Evolutionary conservation across 805 yeast species (phyloP).

Genomic region (Schwanniomyces occidentalis): DNA sequence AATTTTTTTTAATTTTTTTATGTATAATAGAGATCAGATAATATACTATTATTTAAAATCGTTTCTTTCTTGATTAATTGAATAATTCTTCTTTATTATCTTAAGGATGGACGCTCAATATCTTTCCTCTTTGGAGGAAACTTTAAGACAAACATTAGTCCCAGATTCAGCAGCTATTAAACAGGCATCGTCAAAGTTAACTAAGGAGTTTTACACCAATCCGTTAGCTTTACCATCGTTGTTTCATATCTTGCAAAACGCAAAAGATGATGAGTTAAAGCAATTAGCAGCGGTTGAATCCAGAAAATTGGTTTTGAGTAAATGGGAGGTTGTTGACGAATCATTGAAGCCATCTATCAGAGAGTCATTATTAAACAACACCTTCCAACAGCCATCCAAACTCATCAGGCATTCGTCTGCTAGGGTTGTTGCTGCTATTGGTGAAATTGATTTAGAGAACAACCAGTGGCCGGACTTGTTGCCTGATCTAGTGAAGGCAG

Average conservation of each 20-base stretch:
- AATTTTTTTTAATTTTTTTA: conserved; percentile 8
- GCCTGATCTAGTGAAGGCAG: conserved; percentile 67
- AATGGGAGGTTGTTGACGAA: conserved; percentile 63
- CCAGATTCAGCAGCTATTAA: conserved; percentile 84
- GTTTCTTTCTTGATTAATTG: no score
- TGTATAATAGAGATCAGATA: no score
- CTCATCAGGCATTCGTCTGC: conserved; percentile 86
- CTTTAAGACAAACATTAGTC: conserved; percentile 72
- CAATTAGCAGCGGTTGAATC: conserved; percentile 97
- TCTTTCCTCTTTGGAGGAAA: conserved; percentile 69
- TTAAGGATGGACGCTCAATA: conserved; percentile 66
- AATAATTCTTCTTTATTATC: no score
- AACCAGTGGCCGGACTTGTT: conserved; percentile 75
- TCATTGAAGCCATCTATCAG: conserved; percentile 61
- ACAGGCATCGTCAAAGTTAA: conserved; percentile 74
- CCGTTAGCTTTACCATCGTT: conserved; percentile 77
- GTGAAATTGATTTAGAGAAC: conserved; percentile 65
- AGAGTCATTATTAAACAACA: conserved; percentile 63
- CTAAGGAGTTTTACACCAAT: conserved; percentile 70
- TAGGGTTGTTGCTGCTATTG: conserved; percentile 85
- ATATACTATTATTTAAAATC: no score
- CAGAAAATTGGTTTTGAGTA: conserved; percentile 71
- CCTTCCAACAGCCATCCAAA: conserved; percentile 64
- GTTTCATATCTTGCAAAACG: conserved; percentile 74
- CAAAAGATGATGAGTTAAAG: conserved; percentile 68